Evolutionary conservation across 108 stramenopile genomes (phyloP).

Genomic region (Cyclotella choctawhatcheeana): DNA sequence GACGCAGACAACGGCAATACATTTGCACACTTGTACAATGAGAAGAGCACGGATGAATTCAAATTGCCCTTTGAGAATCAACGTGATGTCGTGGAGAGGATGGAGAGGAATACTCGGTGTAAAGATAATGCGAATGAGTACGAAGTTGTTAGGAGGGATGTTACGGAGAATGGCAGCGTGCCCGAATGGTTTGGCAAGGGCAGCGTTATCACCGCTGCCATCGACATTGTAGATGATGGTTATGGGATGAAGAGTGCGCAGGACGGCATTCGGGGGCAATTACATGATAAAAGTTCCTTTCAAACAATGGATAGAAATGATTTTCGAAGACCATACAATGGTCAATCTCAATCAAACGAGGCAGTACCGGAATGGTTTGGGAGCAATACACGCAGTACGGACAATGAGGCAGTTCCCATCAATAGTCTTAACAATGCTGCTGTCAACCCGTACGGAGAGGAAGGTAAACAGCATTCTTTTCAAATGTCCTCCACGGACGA

Average conservation of each 20-base stretch:
- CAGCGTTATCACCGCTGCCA: not conserved
- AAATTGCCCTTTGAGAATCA: conserved; percentile 13
- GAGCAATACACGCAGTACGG: not conserved
- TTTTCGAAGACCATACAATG: conserved; percentile 20
- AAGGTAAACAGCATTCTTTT: not conserved
- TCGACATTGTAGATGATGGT: not conserved
- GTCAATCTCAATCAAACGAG: not conserved
- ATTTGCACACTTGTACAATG: conserved; percentile 9
- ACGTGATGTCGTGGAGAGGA: not conserved
- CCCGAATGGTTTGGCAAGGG: not conserved
- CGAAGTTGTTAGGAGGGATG: not conserved
- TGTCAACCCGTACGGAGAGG: not conserved
- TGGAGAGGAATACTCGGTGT: not conserved
- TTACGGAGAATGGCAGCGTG: not conserved
- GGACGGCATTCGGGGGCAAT: too few relatives aligned
- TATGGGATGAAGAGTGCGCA: not conserved
- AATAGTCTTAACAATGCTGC: not conserved
- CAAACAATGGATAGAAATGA: conserved; percentile 21
- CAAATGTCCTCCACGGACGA: conserved; percentile 26
- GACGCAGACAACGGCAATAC: conserved; percentile 1
- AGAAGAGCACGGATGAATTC: conserved; percentile 30
- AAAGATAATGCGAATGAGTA: not conserved
- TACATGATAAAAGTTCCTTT: too few relatives aligned
- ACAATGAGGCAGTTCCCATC: too few relatives aligned
- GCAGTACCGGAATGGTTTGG: not conserved